These are phyloP conservation scores for Calonectria pseudoreteaudii DNA, from an alignment of 2,329 filamentous ascomycete species.

Conservation along the genomic window DNA sequence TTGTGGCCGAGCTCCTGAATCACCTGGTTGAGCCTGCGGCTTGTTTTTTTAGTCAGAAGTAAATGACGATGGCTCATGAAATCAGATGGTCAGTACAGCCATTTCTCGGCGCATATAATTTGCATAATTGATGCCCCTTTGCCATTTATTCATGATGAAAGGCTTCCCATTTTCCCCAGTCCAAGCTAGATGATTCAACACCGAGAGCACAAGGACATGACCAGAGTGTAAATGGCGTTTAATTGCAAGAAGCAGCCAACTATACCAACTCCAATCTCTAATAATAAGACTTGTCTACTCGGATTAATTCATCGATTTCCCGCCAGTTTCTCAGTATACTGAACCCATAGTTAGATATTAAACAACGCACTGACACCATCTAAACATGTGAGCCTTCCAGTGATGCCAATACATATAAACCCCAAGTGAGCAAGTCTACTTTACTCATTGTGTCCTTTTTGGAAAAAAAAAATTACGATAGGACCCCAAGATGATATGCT, in stretches of 20 bases:
- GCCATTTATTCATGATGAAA: background rate
- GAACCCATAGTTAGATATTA: background rate
- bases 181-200: background rate
- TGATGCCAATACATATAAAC: background rate
- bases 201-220: background rate
- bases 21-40: too few relatives aligned
- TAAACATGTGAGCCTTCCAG: background rate
- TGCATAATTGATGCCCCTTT: background rate
- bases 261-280: background rate
- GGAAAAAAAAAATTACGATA: background rate
- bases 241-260: background rate
- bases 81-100: background rate
- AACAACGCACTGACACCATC: background rate
- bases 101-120: background rate
- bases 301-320: background rate
- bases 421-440: background rate
- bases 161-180: background rate
- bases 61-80: background rate
- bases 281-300: background rate
- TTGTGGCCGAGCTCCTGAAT: too few relatives aligned
- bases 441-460: background rate
- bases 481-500: background rate
- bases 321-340: background rate
- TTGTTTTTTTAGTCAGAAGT: too few relatives aligned
- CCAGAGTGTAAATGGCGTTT: background rate